Conservation (phyloP, 192 early-diverging fungal species). For the Linnemannia hyalina region DNA sequence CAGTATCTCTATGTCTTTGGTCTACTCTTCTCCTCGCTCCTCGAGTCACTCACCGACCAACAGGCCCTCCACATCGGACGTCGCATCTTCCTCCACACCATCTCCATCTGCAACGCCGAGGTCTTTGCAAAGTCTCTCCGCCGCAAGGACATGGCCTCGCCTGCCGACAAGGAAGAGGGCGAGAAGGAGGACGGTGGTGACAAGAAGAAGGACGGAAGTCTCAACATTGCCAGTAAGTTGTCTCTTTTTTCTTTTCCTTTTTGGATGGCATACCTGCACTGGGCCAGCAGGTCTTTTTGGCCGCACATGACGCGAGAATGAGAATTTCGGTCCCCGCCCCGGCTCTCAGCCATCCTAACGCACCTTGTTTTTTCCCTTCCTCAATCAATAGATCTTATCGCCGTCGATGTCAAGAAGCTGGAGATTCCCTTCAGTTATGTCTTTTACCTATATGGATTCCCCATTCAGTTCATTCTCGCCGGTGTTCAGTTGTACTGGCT, state of each 20-base stretch:
- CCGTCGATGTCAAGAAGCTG: conserved; percentile 44
- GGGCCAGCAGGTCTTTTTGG: conserved; percentile 35
- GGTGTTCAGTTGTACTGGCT: conserved; percentile 79
- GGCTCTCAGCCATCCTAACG: not conserved
- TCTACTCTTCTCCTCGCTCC: conserved; percentile 61
- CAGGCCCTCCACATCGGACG: conserved; percentile 76
- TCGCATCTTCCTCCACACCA: conserved; percentile 68
- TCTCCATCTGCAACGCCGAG: conserved; percentile 62
- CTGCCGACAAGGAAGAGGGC: conserved; percentile 44
- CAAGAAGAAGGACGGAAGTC: conserved; percentile 34
- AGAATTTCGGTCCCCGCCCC: not conserved
- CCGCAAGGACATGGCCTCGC: conserved; percentile 62
- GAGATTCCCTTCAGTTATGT: conserved; percentile 55
- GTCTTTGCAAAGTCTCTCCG: conserved; percentile 64
- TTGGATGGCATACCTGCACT: conserved; percentile 57
- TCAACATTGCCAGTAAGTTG: conserved; percentile 48
- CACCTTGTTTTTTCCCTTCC: not conserved
- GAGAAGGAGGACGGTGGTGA: conserved; percentile 14
- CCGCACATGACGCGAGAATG: conserved; percentile 5
- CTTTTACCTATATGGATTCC: conserved; percentile 74
- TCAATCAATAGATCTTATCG: conserved; percentile 34
- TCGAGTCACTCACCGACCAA: conserved; percentile 63
- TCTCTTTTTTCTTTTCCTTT: not conserved
- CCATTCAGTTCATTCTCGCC: conserved; percentile 76
- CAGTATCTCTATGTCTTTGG: conserved; percentile 72